These are phyloP conservation scores for Boletus rex-veris DNA, from an alignment of 768 basidiomycete species.

Conservation along the genomic window DNA sequence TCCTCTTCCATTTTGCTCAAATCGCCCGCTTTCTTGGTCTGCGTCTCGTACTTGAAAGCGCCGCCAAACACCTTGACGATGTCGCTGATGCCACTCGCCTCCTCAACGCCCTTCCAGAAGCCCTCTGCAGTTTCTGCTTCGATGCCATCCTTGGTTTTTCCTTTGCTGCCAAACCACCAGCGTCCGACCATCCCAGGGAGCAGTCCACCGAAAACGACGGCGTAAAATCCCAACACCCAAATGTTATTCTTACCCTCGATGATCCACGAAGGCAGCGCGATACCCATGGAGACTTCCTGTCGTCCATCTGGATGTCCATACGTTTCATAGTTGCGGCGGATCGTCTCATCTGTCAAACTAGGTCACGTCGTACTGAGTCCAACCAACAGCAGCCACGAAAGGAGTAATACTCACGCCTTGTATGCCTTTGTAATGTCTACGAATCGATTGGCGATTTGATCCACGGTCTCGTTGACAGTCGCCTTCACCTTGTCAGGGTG, in stretches of 20 bases:
- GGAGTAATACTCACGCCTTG: constrained; percentile 61
- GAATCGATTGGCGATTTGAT: constrained; percentile 81
- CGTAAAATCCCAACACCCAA: constrained; percentile 88
- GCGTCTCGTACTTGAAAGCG: constrained; percentile 59
- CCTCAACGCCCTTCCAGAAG: constrained; percentile 85
- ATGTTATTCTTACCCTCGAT: constrained; percentile 88
- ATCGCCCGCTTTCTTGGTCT: constrained; percentile 33
- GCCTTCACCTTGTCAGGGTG: constrained; percentile 96
- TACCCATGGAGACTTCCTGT: constrained; percentile 92
- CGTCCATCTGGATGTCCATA: constrained; percentile 96
- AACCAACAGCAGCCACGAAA: neutral
- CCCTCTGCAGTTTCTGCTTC: constrained; percentile 74
- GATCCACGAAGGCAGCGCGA: constrained; percentile 92
- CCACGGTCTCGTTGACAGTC: constrained; percentile 77
- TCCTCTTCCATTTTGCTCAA: constrained; percentile 50
- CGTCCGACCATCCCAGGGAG: constrained; percentile 86
- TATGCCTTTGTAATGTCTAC: constrained; percentile 97
- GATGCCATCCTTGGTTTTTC: constrained; percentile 90
- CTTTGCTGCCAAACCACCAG: constrained; percentile 96
- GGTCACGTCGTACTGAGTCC: neutral
- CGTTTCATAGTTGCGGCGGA: constrained; percentile 82
- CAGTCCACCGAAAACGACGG: constrained; percentile 78
- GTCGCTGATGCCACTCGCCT: constrained; percentile 71
- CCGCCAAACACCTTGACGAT: constrained; percentile 68
- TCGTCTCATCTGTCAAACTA: constrained; percentile 88